A percentile compares a stretch with the other conserved stretches of the same genome.
These are phyloP conservation scores for Erysiphe pulchra DNA, from an alignment of 2,329 filamentous ascomycete genomes.

Conservation along the genomic window DNA sequence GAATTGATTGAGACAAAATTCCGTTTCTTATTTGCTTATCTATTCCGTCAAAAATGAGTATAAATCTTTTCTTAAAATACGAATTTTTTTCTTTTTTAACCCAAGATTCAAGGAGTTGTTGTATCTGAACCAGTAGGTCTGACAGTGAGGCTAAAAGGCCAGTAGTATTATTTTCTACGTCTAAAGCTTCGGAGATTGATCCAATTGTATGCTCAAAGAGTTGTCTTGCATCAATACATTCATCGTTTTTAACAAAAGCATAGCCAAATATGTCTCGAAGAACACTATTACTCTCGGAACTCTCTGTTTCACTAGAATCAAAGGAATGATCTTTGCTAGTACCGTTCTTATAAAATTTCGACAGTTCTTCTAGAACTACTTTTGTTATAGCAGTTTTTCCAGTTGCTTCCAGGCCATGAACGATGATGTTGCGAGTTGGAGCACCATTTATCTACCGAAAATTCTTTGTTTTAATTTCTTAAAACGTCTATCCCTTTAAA, in stretches of 20 bases:
- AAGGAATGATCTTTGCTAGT: constrained; percentile 21
- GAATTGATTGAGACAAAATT: constrained; percentile 34
- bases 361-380: constrained; percentile 27
- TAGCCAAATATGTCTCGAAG: constrained; percentile 19
- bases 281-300: constrained; percentile 16
- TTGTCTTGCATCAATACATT: constrained; percentile 58
- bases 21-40: constrained; percentile 55
- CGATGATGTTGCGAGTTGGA: constrained; percentile 30
- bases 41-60: constrained; percentile 69
- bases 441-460: constrained; percentile 4
- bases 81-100: constrained; percentile 4
- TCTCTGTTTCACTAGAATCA: constrained; percentile 17
- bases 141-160: constrained; percentile 40
- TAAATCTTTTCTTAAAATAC: constrained; percentile 26
- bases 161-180: constrained; percentile 29
- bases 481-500: too few relatives aligned
- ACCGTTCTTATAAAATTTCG: constrained; percentile 25
- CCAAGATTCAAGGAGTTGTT: constrained; percentile 24
- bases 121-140: constrained; percentile 47
- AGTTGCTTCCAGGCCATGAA: constrained; percentile 68
- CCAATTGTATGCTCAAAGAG: constrained; percentile 46
- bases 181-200: constrained; percentile 27
- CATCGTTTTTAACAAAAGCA: constrained; percentile 39
- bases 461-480: background rate
- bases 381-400: constrained; percentile 55